A percentile compares a stretch with the other conserved stretches of the same genome.
Evolutionary conservation across 371 early-diverging fungal species (phyloP).

Genomic region (Sporodiniella umbellata): DNA sequence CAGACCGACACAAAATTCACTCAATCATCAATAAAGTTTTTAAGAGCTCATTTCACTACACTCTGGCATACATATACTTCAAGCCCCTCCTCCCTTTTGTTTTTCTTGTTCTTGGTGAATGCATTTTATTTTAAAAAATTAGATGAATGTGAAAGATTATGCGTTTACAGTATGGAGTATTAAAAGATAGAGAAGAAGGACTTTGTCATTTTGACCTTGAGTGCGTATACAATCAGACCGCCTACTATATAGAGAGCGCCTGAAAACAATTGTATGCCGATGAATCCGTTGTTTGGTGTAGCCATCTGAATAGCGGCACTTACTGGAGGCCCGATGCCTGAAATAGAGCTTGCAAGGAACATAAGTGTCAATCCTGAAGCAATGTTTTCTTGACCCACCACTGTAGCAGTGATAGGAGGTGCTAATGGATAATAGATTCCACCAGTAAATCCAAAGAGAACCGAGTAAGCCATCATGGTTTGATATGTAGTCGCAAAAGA

Average conservation of each 20-base stretch:
- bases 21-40: too few relatives aligned
- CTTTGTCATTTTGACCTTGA: conserved; percentile 24
- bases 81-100: too few relatives aligned
- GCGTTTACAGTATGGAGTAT: too few relatives aligned
- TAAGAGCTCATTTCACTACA: too few relatives aligned
- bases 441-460: conserved; percentile 42
- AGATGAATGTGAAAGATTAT: too few relatives aligned
- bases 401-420: conserved; percentile 51
- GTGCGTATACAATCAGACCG: conserved; percentile 9
- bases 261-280: conserved; percentile 39
- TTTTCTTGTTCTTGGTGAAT: too few relatives aligned
- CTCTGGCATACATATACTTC: too few relatives aligned
- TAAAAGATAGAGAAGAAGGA: conserved; percentile 18
- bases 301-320: conserved; percentile 29
- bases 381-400: conserved; percentile 48
- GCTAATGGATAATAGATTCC: conserved; percentile 37
- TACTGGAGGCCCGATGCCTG: conserved; percentile 28
- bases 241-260: conserved; percentile 34
- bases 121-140: too few relatives aligned
- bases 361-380: conserved; percentile 53
- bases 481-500: conserved; percentile 49
- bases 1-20: too few relatives aligned
- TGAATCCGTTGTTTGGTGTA: conserved; percentile 20
- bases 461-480: conserved; percentile 41
- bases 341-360: conserved; percentile 42